phyloP scores from a whole-genome alignment of 2,329 filamentous ascomycete species.

The Exophiala sideris region DNA sequence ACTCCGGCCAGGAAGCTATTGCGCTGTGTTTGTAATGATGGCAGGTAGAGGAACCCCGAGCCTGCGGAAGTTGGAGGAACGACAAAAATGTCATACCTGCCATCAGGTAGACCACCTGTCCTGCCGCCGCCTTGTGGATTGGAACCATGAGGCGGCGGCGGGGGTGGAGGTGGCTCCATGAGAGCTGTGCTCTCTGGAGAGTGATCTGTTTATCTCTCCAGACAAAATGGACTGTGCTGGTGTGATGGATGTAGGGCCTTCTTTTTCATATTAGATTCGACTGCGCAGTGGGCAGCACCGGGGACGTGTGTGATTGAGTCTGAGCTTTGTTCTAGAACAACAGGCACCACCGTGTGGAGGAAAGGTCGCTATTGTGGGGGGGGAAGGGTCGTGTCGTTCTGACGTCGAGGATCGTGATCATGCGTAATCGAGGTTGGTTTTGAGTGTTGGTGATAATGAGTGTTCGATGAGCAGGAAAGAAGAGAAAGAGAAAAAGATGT shows the following conservation, averaged over 20 bases:
- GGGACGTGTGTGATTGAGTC: constrained; percentile 4
- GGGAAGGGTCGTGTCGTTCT: background rate
- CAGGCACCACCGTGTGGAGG: constrained; percentile 14
- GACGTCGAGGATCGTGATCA: background rate
- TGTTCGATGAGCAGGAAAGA: constrained; percentile 1
- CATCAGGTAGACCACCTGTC: constrained; percentile 69
- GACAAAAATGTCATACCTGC: constrained; percentile 96
- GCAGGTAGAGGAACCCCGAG: constrained; percentile 88
- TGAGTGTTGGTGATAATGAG: background rate
- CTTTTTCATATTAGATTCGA: constrained; percentile 24
- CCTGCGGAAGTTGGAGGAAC: constrained; percentile 89
- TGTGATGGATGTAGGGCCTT: constrained; percentile 11
- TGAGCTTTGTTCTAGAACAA: constrained; percentile 5
- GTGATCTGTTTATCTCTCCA: constrained; percentile 10
- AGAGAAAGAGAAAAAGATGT: constrained; percentile 1
- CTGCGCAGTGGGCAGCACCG: constrained; percentile 13
- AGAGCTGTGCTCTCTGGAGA: constrained; percentile 20
- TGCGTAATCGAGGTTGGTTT: background rate
- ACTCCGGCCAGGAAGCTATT: constrained; percentile 92
- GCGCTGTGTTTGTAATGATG: constrained; percentile 76
- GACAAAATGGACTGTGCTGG: constrained; percentile 12
- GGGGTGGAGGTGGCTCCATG: constrained; percentile 62
- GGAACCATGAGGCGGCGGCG: constrained; percentile 80
- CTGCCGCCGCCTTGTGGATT: constrained; percentile 61
- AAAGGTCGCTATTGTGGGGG: background rate